A percentile compares a stretch with the other conserved stretches of the same genome.
Conservation (phyloP, 768 basidiomycete species). For the Coprinellus aureogranulatus region DNA sequence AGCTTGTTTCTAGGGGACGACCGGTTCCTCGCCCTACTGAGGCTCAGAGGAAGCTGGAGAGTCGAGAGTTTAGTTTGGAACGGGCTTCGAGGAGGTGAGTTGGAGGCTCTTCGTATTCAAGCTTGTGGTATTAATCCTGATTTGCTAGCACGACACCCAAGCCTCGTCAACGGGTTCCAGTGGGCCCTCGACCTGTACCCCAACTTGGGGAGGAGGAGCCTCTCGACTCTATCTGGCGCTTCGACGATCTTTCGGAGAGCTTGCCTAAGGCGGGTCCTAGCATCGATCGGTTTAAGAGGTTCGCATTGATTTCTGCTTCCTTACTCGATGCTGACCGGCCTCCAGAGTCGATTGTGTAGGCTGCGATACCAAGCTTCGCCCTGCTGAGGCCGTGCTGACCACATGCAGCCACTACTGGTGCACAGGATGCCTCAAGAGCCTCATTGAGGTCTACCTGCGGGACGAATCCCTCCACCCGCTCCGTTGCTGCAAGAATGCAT, state of each 20-base stretch:
- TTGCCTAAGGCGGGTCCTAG: conserved; percentile 4
- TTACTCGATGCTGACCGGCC: neutral
- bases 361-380: conserved; percentile 13
- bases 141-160: neutral
- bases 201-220: neutral
- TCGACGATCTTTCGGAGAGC: neutral
- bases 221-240: neutral
- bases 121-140: neutral
- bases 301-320: neutral
- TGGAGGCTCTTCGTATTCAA: too few relatives aligned
- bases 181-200: neutral
- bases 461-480: conserved; percentile 21
- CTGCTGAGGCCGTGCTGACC: conserved; percentile 5
- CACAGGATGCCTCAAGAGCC: conserved; percentile 13
- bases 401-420: conserved; percentile 19
- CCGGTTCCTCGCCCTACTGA: conserved; percentile 7
- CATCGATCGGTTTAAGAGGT: conserved; percentile 5
- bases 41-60: conserved; percentile 9
- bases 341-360: conserved; percentile 15
- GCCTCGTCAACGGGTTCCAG: neutral
- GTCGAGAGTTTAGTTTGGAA: neutral
- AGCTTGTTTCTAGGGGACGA: neutral
- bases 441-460: conserved; percentile 16
- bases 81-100: neutral
- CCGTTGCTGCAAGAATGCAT: conserved; percentile 19